Evolutionary conservation across 345 rosid genomes (phyloP).

Genomic region (Rhodamnia rubescens): DNA sequence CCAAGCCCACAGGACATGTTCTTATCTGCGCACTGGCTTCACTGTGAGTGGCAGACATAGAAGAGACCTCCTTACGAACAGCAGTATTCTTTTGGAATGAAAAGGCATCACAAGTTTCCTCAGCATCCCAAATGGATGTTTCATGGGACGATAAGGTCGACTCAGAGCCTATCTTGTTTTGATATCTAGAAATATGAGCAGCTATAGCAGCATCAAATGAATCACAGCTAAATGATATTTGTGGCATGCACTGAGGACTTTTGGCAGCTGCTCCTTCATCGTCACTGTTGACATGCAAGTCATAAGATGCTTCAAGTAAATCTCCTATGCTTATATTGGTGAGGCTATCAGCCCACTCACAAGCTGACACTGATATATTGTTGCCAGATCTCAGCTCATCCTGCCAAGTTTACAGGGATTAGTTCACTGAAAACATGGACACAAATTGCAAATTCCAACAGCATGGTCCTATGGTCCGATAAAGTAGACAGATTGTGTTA

Average conservation of each 20-base stretch:
- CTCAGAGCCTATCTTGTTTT: slow-evolving; percentile 38
- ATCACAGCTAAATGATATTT: slow-evolving; percentile 68
- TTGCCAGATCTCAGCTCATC: slow-evolving; percentile 26
- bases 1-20: slow-evolving; percentile 7
- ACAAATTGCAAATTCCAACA: not conserved
- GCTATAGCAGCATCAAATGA: slow-evolving; percentile 99
- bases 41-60: slow-evolving; percentile 19
- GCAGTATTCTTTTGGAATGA: slow-evolving; percentile 43
- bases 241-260: slow-evolving; percentile 43
- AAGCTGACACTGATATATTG: slow-evolving; percentile 40
- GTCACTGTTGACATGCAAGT: slow-evolving; percentile 21
- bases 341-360: slow-evolving; percentile 96
- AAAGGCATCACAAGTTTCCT: slow-evolving; percentile 97
- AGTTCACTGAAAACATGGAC: not conserved
- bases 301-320: slow-evolving; percentile 63
- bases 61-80: slow-evolving; percentile 15
- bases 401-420: slow-evolving; percentile 13
- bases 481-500: not conserved
- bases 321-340: slow-evolving; percentile 90
- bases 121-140: slow-evolving; percentile 89
- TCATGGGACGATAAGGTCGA: slow-evolving; percentile 30
- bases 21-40: slow-evolving; percentile 14
- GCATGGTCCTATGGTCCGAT: not conserved
- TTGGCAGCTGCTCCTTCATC: slow-evolving; percentile 24
- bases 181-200: slow-evolving; percentile 80